Evolutionary conservation across 2,329 filamentous ascomycete genomes (phyloP), one percentile per base, ranked within the genome.

Genomic region (Sporothrix protearum): DNA sequence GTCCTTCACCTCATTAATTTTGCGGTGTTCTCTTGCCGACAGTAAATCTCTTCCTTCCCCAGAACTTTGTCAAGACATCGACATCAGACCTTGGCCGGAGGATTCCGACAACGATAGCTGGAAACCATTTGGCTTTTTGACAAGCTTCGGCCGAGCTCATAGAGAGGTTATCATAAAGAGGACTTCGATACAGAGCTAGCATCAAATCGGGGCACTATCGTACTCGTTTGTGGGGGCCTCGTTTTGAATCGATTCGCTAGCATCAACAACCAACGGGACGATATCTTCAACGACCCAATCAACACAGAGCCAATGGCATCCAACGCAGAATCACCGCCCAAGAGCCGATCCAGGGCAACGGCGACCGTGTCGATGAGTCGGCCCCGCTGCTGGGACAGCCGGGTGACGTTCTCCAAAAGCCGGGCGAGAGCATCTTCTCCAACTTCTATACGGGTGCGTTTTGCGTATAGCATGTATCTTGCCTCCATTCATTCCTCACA

Each of bases 381-480:
- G 89, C 92, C 77, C 92, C 92, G 75, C 83, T 95, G 69, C 83
- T 95, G 42, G 91, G 91, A 69, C 83, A 85, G 67, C 85, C 89
- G 57, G 92, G 92, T 63, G 92, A 94, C 82, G 92, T 88, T 10
- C 87, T 88, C 66, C 93, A 96, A 82, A 82, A 83, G 72, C 86
- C 90, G 49, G 85, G 86, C 19, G 85, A 87, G 72, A 83, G 88
- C 30, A 84, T 96, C 69, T 83, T 87, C 73, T 84, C 85, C 76
- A 97, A 97, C 77, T 84, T 97, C 53, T 83, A 91, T 74, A 86
- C 92, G 49, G 94, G 94, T 95, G 83, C 75, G 84, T 71, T n/a
- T n/a, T n/a, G n/a, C n/a, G n/a, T n/a, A n/a, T n/a, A n/a, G n/a
- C n/a, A n/a, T n/a, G n/a, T n/a, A n/a, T n/a, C n/a, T n/a, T n/a